Evolutionary conservation across 2,329 filamentous ascomycete species (phyloP).

Genomic region (Alternaria atra): DNA sequence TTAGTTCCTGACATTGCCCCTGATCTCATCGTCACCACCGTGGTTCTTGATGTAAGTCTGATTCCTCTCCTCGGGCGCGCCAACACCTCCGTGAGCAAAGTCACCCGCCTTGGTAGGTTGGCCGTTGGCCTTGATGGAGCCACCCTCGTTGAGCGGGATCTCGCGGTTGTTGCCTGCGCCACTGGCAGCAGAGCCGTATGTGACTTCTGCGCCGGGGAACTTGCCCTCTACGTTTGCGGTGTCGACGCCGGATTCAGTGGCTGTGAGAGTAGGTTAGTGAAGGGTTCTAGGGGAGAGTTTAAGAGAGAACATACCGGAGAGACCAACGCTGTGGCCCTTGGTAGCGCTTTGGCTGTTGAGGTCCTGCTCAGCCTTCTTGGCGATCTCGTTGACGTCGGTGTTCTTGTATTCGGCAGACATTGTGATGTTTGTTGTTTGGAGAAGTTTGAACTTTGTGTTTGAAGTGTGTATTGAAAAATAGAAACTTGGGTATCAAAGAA

Average conservation of each 20-base stretch:
- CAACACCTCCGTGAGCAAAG: constrained; percentile 55
- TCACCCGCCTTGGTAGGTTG: constrained; percentile 58
- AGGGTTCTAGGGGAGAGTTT: not conserved
- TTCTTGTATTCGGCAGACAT: constrained; percentile 57
- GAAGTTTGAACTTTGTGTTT: not conserved
- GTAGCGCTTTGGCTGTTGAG: constrained; percentile 56
- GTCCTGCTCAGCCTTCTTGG: constrained; percentile 59
- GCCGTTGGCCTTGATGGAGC: constrained; percentile 53
- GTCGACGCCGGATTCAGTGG: constrained; percentile 59
- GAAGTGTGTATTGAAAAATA: not conserved
- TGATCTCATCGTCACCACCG: constrained; percentile 53
- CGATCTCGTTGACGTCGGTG: constrained; percentile 55
- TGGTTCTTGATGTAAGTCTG: constrained; percentile 49
- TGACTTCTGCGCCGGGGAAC: constrained; percentile 58
- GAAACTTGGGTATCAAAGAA: not conserved
- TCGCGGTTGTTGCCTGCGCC: constrained; percentile 59
- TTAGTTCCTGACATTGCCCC: constrained; percentile 52
- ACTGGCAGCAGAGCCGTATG: constrained; percentile 55
- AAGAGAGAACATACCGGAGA: constrained; percentile 48
- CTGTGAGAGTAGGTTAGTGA: constrained; percentile 31
- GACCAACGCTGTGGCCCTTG: constrained; percentile 46
- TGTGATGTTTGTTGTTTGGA: constrained; percentile 13
- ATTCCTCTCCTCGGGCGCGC: constrained; percentile 59
- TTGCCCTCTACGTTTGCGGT: constrained; percentile 45
- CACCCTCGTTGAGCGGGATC: constrained; percentile 59